Conservation (phyloP, 345 rosid genomes). For the Xanthoceras sorbifolium region DNA sequence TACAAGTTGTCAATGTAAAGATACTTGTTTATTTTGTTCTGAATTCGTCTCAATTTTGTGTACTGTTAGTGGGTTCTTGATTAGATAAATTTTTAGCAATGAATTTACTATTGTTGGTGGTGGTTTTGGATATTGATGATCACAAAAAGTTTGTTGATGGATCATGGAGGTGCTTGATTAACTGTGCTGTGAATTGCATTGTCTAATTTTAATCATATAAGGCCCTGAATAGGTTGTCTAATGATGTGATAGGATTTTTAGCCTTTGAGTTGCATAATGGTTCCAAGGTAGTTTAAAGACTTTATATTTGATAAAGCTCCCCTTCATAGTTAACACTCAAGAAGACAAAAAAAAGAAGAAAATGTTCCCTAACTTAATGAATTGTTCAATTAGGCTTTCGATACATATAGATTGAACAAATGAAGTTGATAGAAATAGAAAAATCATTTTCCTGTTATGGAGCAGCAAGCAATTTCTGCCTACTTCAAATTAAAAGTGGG, state of each 20-base stretch:
- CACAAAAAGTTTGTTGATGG: too few relatives aligned
- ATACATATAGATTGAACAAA: background rate
- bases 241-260: too few relatives aligned
- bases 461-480: background rate
- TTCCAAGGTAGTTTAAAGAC: constrained; percentile 13
- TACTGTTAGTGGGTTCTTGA: background rate
- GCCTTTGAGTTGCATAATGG: background rate
- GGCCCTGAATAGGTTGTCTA: too few relatives aligned
- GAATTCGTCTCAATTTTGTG: background rate
- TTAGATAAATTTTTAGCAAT: background rate
- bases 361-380: background rate
- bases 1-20: background rate
- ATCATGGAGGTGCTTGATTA: too few relatives aligned
- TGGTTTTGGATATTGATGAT: background rate
- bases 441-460: background rate
- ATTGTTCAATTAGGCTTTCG: background rate
- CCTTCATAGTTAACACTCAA: background rate
- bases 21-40: background rate
- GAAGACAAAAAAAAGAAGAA: background rate
- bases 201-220: background rate
- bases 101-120: background rate
- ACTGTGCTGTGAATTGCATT: too few relatives aligned
- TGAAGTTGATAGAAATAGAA: background rate
- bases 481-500: background rate
- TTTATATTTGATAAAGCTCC: background rate